Evolutionary conservation across 2,329 filamentous ascomycete genomes (phyloP), one percentile per base, ranked within the genome.

Genomic region (Xylaria sp.): DNA sequence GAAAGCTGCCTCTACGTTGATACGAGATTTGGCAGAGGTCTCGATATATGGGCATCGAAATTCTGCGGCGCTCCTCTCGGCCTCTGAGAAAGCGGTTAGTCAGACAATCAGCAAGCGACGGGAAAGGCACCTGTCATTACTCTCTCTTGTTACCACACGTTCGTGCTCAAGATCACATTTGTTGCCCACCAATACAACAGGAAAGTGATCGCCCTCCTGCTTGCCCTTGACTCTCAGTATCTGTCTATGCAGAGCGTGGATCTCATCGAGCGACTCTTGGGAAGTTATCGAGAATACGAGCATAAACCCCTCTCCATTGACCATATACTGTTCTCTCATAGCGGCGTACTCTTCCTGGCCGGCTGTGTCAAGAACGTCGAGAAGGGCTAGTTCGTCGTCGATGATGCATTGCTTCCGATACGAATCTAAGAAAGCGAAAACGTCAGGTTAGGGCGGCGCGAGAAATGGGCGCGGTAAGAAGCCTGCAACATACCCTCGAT

Each of bases 361-460:
- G 67, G 95, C 95, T 57, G 95, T 99, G 80, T 99, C 95, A 77
- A 98, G 89, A 67, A 99, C 95, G 79, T 99, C 95, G 79, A 99
- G 90, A 64, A 99, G 87, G 54, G 95, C 95, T 70, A 97, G 93
- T 81, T 99, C 95, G 73, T 98, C 95, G 77, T 99, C 95, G 78
- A 99, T 96, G 72, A 97, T 90, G 79, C 95, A 98, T 86, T 98
- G 95, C 89, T 99, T 99, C 83, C 95, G 93, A 85, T 99, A 99
- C 67, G 95, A 98, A 78, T 99, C 95, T 99, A 61, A 17, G 5
- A 40, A 38, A 78, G 25, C 12, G 17, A 28, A 77, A 31, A 28
- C 5, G 49, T 69, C 75, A 58, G 73, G 69, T 57, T 40, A 49
- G 31, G 45, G 28, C 15, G 31, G 40, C 17, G 28, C n/a, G 35